Conservation (phyloP, 2,329 filamentous ascomycete genomes). For the Colletotrichum orchidophilum region DNA sequence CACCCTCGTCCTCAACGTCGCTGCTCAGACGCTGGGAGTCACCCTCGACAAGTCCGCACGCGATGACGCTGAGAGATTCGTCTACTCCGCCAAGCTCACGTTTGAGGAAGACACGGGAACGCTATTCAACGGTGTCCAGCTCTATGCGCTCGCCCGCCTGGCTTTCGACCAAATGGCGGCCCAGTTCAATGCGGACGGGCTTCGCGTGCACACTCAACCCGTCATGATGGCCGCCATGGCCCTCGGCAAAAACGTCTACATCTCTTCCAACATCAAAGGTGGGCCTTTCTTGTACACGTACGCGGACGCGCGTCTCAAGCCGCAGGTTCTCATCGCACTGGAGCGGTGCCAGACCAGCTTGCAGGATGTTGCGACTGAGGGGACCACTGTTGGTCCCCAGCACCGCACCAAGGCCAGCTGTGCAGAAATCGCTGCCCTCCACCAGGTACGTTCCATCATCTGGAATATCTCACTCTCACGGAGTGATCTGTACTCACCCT, state of each 20-base stretch:
- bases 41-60: background rate
- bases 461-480: background rate
- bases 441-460: background rate
- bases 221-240: slow-evolving; percentile 1
- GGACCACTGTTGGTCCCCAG: background rate
- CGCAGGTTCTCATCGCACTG: background rate
- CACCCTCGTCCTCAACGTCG: background rate
- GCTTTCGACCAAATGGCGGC: background rate
- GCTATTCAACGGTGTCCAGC: background rate
- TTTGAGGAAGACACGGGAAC: background rate
- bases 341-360: background rate
- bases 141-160: background rate
- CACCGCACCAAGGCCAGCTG: background rate
- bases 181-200: background rate
- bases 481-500: background rate
- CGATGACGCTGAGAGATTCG: background rate
- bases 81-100: background rate
- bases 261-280: background rate
- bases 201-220: background rate
- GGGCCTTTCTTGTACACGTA: background rate
- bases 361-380: background rate
- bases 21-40: background rate
- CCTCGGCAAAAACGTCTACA: background rate
- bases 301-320: background rate
- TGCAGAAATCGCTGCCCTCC: background rate